phyloP scores from a whole-genome alignment of 1,139 yeast species.

The Suhomyces coccinellae region DNA sequence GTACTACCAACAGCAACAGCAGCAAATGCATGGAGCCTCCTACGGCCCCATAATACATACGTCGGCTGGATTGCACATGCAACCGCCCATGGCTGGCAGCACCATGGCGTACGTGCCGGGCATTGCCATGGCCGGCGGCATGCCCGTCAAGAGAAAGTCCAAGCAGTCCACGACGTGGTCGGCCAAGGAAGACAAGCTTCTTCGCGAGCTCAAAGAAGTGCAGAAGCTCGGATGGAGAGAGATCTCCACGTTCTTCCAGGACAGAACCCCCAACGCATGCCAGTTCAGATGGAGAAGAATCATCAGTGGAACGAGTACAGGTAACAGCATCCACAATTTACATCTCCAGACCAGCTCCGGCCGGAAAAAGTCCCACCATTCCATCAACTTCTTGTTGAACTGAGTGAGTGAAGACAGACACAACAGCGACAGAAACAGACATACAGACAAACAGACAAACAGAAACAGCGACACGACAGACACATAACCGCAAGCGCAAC shows the following conservation, averaged over 20 bases:
- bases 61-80: conserved; percentile 1
- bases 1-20: conserved; percentile 11
- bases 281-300: conserved; percentile 51
- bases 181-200: conserved; percentile 39
- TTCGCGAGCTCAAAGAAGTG: conserved; percentile 39
- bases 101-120: conserved; percentile 9
- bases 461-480: too few relatives aligned
- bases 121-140: conserved; percentile 6
- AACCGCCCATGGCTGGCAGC: conserved; percentile 1
- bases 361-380: conserved; percentile 29
- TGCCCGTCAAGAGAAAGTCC: conserved; percentile 19
- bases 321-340: conserved; percentile 8
- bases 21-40: conserved; percentile 3
- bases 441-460: too few relatives aligned
- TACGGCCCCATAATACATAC: conserved; percentile 2
- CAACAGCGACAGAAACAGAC: too few relatives aligned
- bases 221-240: conserved; percentile 51
- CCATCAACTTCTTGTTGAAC: conserved; percentile 29
- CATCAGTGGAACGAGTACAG: conserved; percentile 29
- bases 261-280: conserved; percentile 49
- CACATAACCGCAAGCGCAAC: too few relatives aligned
- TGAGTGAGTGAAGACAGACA: conserved; percentile 5
- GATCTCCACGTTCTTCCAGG: conserved; percentile 42
- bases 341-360: conserved; percentile 10
- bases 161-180: conserved; percentile 44